Base-by-base conservation (phyloP, 2,329 filamentous ascomycete genomes). In the Truncatella angustata region DNA sequence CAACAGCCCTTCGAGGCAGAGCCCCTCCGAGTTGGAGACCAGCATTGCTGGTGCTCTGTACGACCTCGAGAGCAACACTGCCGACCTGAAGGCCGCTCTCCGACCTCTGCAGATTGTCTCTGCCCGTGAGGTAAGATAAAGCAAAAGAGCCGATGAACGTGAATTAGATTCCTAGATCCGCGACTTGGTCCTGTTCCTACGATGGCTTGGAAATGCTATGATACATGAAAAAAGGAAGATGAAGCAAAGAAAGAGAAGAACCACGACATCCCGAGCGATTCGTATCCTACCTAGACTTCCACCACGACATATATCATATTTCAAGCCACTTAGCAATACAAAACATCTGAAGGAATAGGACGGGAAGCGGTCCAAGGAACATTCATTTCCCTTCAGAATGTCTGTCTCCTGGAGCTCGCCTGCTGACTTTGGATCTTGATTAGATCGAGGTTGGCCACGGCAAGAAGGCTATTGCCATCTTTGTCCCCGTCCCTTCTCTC, bases 381-480 rank as follows among this genome's bases (percentile, higher is more conserved):
- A 71, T 70, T 59, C 47, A 50, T 42, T 28, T 7, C 56, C 57
- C 54, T n/a, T n/a, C n/a, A n/a, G n/a, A n/a, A 48, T 50, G 57
- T 64, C 49, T 62, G 65, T 72, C 70, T 82, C 81, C 80, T 85
- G 84, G 84, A 87, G 84, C 81, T 87, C 84, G 84, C 84, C 85
- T 84, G 84, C 84, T 87, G 83, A 87, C 81, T 86, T 80, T 78
- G 64, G 76, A 77, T 85, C 81, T 82, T 68, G 62, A 75, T 70
- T 80, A 99, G 94, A 94, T 99, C 85, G 94, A 99, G 85, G 93
- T 97, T 82, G 94, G 94, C 84, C 92, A 97, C 85, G 94, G 94
- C 87, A 96, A 96, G 87, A 99, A 97, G 89, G 94, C 94, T 75
- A 94, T 99, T 84, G 93, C 96, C 85, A 96, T 99, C 90, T 99